Percentiles rank a stretch among this genome's conserved stretches.
These are phyloP conservation scores for Pleurotus tuber-regium DNA, from an alignment of 768 basidiomycete species.

Conservation along the genomic window DNA sequence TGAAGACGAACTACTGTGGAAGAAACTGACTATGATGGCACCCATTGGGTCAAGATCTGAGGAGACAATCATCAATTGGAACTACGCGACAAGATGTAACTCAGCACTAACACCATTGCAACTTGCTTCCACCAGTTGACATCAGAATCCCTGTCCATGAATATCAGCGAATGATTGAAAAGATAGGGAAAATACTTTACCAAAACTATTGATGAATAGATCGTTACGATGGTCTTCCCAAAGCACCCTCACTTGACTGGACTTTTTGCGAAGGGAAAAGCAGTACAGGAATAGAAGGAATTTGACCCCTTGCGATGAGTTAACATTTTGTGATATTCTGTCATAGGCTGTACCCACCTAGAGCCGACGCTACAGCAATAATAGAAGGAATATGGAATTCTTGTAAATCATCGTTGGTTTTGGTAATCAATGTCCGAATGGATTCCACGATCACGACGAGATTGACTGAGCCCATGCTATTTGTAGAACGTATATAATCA, in stretches of 20 bases:
- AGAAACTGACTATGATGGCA: slow-evolving; percentile 60
- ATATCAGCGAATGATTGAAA: slow-evolving; percentile 2
- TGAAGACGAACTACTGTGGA: slow-evolving; percentile 7
- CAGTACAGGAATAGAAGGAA: slow-evolving; percentile 87
- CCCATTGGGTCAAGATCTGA: slow-evolving; percentile 77
- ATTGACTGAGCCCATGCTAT: slow-evolving; percentile 89
- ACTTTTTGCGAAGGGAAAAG: slow-evolving; percentile 69
- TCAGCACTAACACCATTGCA: slow-evolving; percentile 73
- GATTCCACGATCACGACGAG: slow-evolving; percentile 90
- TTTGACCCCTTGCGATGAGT: slow-evolving; percentile 62
- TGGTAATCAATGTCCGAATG: slow-evolving; percentile 63
- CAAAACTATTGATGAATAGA: slow-evolving; percentile 79
- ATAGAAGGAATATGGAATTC: slow-evolving; percentile 80
- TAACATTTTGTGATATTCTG: too few relatives aligned
- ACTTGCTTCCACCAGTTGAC: slow-evolving; percentile 79
- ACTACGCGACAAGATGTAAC: neutral
- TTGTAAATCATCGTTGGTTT: slow-evolving; percentile 48
- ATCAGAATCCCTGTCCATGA: slow-evolving; percentile 64
- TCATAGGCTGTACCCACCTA: slow-evolving; percentile 70
- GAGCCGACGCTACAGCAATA: slow-evolving; percentile 77
- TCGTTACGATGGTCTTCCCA: slow-evolving; percentile 98
- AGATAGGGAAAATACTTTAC: slow-evolving; percentile 32
- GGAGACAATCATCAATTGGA: slow-evolving; percentile 12
- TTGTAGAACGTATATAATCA: slow-evolving; percentile 1
- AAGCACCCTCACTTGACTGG: slow-evolving; percentile 90